phyloP scores from a whole-genome alignment of 2,329 filamentous ascomycete genomes.

The Aureobasidium sp. region DNA sequence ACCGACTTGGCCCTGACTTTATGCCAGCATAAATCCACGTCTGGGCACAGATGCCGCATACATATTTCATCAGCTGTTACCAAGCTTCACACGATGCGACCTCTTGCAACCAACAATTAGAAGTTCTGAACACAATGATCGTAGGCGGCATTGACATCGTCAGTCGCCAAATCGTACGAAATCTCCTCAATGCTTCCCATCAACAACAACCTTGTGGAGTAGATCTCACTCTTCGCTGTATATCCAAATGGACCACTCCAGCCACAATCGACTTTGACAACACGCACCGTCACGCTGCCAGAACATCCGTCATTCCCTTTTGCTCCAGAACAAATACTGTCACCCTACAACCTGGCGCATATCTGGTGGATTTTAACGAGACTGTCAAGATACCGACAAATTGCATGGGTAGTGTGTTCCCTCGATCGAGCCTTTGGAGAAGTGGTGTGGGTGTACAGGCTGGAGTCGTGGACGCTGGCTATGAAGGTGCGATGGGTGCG shows the following conservation, averaged over 20 bases:
- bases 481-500: conserved; percentile 33
- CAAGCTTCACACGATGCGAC: not conserved
- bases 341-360: conserved; percentile 21
- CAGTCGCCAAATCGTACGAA: not conserved
- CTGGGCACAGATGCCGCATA: not conserved
- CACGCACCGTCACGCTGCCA: not conserved
- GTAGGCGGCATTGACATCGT: not conserved
- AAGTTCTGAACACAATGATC: not conserved
- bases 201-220: conserved; percentile 6
- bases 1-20: not conserved
- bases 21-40: not conserved
- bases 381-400: conserved; percentile 30
- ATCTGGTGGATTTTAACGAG: conserved; percentile 36
- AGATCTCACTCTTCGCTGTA: not conserved
- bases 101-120: not conserved
- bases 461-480: conserved; percentile 36
- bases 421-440: conserved; percentile 32
- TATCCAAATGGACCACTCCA: not conserved
- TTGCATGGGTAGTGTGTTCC: conserved; percentile 32
- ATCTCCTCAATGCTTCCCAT: not conserved
- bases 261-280: conserved; percentile 1
- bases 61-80: not conserved
- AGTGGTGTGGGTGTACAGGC: conserved; percentile 30
- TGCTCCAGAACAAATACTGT: not conserved
- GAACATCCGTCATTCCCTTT: not conserved